Evolutionary conservation across 129 eudicot species (phyloP).

Genomic region (Helichrysum umbraculigerum): DNA sequence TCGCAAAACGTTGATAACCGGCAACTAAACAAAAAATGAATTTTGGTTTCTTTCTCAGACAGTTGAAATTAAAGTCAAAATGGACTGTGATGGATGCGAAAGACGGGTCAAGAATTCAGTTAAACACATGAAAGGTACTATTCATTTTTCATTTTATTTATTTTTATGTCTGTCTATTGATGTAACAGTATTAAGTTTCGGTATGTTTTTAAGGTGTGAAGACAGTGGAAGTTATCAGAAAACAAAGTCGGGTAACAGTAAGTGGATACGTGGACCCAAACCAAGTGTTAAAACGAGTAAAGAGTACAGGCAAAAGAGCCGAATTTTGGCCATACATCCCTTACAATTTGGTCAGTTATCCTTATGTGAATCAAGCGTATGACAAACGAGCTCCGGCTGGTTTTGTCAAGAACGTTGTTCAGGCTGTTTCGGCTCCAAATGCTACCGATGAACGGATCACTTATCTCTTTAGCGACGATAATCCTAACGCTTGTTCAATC

Average conservation of each 20-base stretch:
- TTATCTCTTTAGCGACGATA: conserved; percentile 77
- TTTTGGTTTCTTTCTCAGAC: conserved; percentile 45
- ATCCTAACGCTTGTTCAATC: conserved; percentile 84
- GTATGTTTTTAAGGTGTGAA: conserved; percentile 55
- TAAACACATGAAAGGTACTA: conserved; percentile 69
- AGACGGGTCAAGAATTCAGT: conserved; percentile 89
- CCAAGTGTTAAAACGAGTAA: conserved; percentile 66
- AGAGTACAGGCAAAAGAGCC: conserved; percentile 83
- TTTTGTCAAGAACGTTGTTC: conserved; percentile 62
- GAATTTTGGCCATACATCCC: conserved; percentile 95
- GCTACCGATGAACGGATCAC: conserved; percentile 58
- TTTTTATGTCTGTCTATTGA: not conserved
- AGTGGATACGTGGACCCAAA: conserved; percentile 76
- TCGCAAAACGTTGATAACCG: not conserved
- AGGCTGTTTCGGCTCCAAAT: conserved; percentile 53
- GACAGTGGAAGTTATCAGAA: conserved; percentile 61
- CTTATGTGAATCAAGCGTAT: conserved; percentile 58
- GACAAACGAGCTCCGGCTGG: conserved; percentile 97
- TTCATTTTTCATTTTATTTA: not conserved
- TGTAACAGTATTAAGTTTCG: too few species aligned
- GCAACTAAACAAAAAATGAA: conserved; percentile 12
- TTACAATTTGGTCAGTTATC: conserved; percentile 64
- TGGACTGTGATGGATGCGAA: conserved; percentile 99
- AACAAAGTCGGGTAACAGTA: conserved; percentile 71
- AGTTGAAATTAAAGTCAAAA: conserved; percentile 91